phyloP scores from a whole-genome alignment of 345 rosid genomes.

The Dipteronia sinensis region DNA sequence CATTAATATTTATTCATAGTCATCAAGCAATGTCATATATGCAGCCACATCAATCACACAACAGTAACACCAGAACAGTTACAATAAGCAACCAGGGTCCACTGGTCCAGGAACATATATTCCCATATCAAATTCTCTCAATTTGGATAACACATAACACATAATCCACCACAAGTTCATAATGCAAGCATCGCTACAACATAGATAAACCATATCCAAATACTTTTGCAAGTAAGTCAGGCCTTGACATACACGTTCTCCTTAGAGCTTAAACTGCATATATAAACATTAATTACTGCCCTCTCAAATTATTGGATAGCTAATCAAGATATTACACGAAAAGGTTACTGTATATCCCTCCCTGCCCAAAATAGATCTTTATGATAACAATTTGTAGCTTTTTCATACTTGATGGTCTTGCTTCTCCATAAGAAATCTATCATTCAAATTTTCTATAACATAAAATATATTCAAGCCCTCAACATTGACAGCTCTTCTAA shows the following conservation, averaged over 20 bases:
- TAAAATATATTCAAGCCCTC: neutral
- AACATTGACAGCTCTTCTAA: neutral
- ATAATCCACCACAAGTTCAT: neutral
- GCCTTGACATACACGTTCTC: neutral
- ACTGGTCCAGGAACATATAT: neutral
- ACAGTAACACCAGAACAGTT: neutral
- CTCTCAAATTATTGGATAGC: neutral
- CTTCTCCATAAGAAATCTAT: neutral
- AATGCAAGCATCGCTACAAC: neutral
- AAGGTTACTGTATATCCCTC: neutral
- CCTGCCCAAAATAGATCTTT: neutral
- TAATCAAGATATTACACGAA: neutral
- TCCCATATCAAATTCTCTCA: neutral
- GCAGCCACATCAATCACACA: neutral
- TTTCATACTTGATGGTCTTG: neutral
- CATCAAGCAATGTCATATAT: neutral
- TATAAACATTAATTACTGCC: no score
- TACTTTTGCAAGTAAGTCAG: neutral
- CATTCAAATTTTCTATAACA: slow-evolving; percentile 10
- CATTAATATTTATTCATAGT: neutral
- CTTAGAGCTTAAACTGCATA: no score
- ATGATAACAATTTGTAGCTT: neutral
- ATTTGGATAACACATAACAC: neutral
- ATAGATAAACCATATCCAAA: neutral
- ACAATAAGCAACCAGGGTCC: neutral